Evolutionary conservation across 768 basidiomycete genomes (phyloP), one percentile per base, ranked within the genome.

Genomic region (Phanerochaete sordida): DNA sequence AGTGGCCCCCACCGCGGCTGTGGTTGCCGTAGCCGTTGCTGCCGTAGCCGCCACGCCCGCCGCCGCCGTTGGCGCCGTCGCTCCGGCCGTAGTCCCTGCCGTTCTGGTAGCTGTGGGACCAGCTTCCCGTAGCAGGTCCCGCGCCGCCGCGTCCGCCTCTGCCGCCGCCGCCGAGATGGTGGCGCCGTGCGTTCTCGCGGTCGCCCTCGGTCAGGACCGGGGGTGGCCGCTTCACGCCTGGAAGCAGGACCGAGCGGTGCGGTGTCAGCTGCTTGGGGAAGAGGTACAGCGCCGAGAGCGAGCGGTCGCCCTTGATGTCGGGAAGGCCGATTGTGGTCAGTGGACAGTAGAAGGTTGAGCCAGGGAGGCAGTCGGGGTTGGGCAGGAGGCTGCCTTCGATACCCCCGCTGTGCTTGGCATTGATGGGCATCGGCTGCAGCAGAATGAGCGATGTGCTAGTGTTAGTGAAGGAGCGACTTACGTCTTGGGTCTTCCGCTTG

Each of bases 331-430:
- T 72, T 23, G 75, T 72, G 4, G 79, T 65, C 35, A 99, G 74
- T 9, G 92, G 93, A 31, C 84, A 84, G 66, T 87, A 86, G 71
- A 92, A 95, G 0, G 93, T 96, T 6, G 95, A 91, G 54, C 93
- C 93, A 2, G 97, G 97, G 13, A 98, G 83, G 67, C 90, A 95
- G 57, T 87, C 86, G 19, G 93, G 90, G 72, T 95, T 93, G 16
- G 91, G 87, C 21, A 93, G 75, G 33, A 93, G 84, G 39, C 80
- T 79, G 11, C 97, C 97, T 59, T 80, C 87, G 53, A 96, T 84
- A 26, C 95, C 94, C 61, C 83, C 82, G 64, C 90, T 93, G 26
- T 85, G 74, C 43, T 79, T 80, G 13, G 79, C 70, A 64, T 95
- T 87, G 51, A 99, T 79, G 0, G 79, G 74, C 43, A 91, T 77